Evolutionary conservation across 2,329 filamentous ascomycete genomes (phyloP).

Genomic region (Aureobasidium subglaciale): DNA sequence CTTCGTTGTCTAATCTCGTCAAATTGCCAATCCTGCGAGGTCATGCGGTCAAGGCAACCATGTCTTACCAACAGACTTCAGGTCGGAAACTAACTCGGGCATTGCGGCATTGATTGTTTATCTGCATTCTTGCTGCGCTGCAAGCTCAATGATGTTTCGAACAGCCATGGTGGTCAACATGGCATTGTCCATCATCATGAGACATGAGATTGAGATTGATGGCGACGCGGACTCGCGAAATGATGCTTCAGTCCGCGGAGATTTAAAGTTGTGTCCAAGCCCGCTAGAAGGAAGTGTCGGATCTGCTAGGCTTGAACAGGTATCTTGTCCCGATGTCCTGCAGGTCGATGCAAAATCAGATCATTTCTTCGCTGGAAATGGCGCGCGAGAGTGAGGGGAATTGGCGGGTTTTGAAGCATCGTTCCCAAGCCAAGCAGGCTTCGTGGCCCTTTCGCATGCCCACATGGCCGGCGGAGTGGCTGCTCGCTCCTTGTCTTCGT

Average conservation of each 20-base stretch:
- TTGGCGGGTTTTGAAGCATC: conserved; percentile 5
- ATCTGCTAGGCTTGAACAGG: background rate
- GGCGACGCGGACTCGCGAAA: background rate
- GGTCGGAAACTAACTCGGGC: too few species aligned
- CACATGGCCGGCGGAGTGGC: conserved; percentile 5
- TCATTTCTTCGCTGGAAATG: background rate
- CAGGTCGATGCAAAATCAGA: conserved; percentile 7
- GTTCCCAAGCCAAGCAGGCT: background rate
- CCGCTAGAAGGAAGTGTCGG: conserved; percentile 1
- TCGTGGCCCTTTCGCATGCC: background rate
- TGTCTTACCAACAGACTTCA: background rate
- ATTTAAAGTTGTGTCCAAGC: conserved; percentile 14
- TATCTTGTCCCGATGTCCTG: conserved; percentile 8
- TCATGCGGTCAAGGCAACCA: background rate
- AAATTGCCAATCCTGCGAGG: background rate
- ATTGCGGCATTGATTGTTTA: too few species aligned
- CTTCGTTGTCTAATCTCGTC: background rate
- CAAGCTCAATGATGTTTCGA: too few species aligned
- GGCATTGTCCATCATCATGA: background rate
- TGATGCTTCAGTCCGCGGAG: conserved; percentile 11
- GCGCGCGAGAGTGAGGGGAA: background rate
- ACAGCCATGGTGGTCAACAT: background rate
- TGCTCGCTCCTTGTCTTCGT: background rate
- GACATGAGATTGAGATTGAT: background rate
- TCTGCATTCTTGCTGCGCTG: too few species aligned